These are phyloP conservation scores for Tylopilus rubrobrunneus DNA, from an alignment of 768 basidiomycete species.

Conservation along the genomic window DNA sequence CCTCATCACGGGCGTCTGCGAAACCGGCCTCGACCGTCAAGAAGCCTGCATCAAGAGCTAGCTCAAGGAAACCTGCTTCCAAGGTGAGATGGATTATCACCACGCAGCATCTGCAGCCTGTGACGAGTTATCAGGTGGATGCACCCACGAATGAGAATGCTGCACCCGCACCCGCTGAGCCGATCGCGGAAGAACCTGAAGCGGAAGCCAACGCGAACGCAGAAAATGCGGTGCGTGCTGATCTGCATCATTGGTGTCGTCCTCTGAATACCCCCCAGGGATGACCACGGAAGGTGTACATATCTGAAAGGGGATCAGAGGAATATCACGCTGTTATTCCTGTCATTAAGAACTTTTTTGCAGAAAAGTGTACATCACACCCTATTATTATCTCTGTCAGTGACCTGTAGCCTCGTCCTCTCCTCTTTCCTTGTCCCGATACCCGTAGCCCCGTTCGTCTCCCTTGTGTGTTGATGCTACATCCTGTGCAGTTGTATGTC, in stretches of 20 bases:
- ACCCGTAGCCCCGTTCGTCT: conserved; percentile 12
- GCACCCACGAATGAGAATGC: conserved; percentile 37
- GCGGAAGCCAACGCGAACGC: conserved; percentile 39
- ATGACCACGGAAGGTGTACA: conserved; percentile 17
- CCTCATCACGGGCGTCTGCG: conserved; percentile 35
- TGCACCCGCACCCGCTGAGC: conserved; percentile 36
- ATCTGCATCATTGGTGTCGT: conserved; percentile 1
- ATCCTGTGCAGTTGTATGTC: conserved; percentile 20
- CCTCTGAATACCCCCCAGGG: conserved; percentile 9
- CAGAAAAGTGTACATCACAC: conserved; percentile 33
- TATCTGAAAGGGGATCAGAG: conserved; percentile 9
- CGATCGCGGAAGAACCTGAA: conserved; percentile 57
- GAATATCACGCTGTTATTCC: conserved; percentile 13
- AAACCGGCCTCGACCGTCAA: conserved; percentile 44
- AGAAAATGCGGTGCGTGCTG: conserved; percentile 27
- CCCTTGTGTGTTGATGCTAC: conserved; percentile 13
- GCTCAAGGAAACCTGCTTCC: conserved; percentile 61
- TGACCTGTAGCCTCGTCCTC: conserved; percentile 23
- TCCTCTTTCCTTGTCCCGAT: conserved; percentile 7
- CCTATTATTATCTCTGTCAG: conserved; percentile 33
- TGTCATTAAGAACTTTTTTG: conserved; percentile 13
- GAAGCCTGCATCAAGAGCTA: conserved; percentile 56
- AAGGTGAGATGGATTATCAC: conserved; percentile 38
- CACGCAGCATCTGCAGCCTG: not conserved
- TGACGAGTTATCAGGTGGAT: conserved; percentile 26